Conservation (phyloP, 805 yeast genomes). For the Blastobotrys americana region DNA sequence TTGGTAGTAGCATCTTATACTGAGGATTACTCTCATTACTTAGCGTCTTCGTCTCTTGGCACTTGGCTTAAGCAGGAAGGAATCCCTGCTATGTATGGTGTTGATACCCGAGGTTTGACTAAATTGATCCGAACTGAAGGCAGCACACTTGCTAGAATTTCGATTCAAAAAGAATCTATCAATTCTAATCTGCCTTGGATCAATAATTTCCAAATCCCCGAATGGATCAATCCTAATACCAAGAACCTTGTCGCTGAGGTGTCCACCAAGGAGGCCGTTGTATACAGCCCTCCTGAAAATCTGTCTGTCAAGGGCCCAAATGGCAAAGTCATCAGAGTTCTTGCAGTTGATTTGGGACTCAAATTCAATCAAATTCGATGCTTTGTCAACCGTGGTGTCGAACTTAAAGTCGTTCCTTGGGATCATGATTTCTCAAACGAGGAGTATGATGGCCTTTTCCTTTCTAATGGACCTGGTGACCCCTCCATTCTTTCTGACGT, state of each 20-base stretch:
- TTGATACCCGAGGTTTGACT: slow-evolving; percentile 92
- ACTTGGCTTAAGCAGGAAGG: slow-evolving; percentile 88
- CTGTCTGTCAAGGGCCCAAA: slow-evolving; percentile 49
- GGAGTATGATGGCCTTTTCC: slow-evolving; percentile 87
- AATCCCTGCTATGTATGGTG: slow-evolving; percentile 95
- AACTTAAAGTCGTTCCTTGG: slow-evolving; percentile 93
- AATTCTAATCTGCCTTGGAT: slow-evolving; percentile 48
- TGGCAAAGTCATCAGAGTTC: slow-evolving; percentile 72
- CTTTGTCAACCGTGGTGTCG: slow-evolving; percentile 93
- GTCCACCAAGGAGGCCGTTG: slow-evolving; percentile 65
- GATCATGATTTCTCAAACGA: slow-evolving; percentile 76
- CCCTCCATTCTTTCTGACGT: slow-evolving; percentile 77
- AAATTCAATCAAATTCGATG: slow-evolving; percentile 97
- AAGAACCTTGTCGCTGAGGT: slow-evolving; percentile 89
- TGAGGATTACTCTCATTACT: slow-evolving; percentile 87
- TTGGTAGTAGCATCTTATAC: slow-evolving; percentile 94
- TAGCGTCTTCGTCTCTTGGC: slow-evolving; percentile 88
- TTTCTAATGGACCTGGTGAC: slow-evolving; percentile 99
- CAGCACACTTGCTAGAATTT: slow-evolving; percentile 84
- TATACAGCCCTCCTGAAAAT: slow-evolving; percentile 63
- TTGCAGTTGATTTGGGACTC: slow-evolving; percentile 97
- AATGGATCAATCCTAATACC: slow-evolving; percentile 89
- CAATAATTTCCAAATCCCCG: slow-evolving; percentile 61
- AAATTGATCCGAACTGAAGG: slow-evolving; percentile 89
- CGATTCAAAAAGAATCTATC: slow-evolving; percentile 35